Percentiles rank a stretch among this genome's conserved stretches.
Evolutionary conservation across 345 rosid species (phyloP).

Genomic region (Syzygium oleosum): DNA sequence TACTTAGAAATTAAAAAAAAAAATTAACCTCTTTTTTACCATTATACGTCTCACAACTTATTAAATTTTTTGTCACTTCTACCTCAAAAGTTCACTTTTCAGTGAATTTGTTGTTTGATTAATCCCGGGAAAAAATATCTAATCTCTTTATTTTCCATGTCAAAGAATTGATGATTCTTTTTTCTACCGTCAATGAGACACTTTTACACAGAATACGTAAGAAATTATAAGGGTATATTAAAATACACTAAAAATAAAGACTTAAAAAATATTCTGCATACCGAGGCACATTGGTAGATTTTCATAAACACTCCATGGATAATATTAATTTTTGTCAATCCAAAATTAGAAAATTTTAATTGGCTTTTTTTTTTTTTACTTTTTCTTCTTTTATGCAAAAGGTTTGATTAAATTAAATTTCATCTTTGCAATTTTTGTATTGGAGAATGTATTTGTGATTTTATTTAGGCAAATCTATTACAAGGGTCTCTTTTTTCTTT

Average conservation of each 20-base stretch:
- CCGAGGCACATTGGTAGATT: background rate
- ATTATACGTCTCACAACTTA: background rate
- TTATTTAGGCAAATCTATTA: background rate
- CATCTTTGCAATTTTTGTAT: background rate
- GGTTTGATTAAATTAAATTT: background rate
- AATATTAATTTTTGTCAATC: background rate
- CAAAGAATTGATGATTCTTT: background rate
- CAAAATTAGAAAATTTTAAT: background rate
- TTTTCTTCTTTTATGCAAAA: background rate
- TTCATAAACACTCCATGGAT: background rate
- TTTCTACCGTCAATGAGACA: background rate
- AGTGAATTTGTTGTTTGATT: background rate
- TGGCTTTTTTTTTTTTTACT: background rate
- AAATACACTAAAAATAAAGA: background rate
- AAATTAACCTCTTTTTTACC: background rate
- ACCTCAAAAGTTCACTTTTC: background rate
- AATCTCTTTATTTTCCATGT: background rate
- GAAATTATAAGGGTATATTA: background rate
- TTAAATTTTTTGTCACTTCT: background rate
- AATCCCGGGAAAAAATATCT: background rate
- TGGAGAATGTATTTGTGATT: background rate
- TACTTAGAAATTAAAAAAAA: background rate
- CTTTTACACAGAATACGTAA: background rate
- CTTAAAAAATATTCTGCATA: background rate
- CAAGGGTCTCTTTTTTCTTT: background rate